Conservation (phyloP, 768 basidiomycete species). For the Clitopilus hobsonii region DNA sequence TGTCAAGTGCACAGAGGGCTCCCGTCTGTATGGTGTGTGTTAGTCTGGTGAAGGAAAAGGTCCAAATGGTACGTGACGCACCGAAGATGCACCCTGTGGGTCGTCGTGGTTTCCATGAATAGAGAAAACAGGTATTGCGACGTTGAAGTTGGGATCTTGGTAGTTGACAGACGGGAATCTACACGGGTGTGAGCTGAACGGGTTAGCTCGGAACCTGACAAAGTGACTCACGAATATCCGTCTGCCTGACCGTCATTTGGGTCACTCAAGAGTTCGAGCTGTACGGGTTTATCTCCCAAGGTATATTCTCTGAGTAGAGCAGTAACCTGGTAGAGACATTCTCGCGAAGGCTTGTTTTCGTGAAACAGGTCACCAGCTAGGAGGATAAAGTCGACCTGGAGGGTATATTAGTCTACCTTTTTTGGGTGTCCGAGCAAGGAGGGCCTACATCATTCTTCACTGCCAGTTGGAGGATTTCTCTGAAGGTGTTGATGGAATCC, state of each 20-base stretch:
- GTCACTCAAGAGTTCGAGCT: slow-evolving; percentile 88
- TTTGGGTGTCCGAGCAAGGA: neutral
- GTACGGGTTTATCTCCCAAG: slow-evolving; percentile 82
- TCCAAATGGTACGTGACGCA: slow-evolving; percentile 32
- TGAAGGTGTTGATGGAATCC: slow-evolving; percentile 94
- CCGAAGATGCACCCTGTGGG: slow-evolving; percentile 92
- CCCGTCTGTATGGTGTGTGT: slow-evolving; percentile 59
- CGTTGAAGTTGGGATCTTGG: slow-evolving; percentile 93
- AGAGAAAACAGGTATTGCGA: slow-evolving; percentile 96
- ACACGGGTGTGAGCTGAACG: slow-evolving; percentile 3
- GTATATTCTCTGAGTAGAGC: slow-evolving; percentile 90
- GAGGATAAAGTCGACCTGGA: slow-evolving; percentile 90
- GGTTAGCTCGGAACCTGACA: neutral
- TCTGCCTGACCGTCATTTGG: slow-evolving; percentile 85
- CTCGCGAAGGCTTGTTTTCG: slow-evolving; percentile 92
- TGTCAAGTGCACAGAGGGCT: slow-evolving; percentile 90
- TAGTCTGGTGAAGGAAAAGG: neutral
- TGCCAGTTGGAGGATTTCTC: slow-evolving; percentile 88
- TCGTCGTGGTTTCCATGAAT: slow-evolving; percentile 99
- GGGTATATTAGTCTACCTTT: slow-evolving; percentile 5
- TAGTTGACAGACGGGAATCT: slow-evolving; percentile 98
- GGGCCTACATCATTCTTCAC: slow-evolving; percentile 76
- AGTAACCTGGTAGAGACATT: slow-evolving; percentile 84
- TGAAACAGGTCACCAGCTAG: slow-evolving; percentile 97
- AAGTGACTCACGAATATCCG: slow-evolving; percentile 67